These are phyloP conservation scores for Simmondsia chinensis DNA, from an alignment of 148 eudicot species.

Conservation along the genomic window DNA sequence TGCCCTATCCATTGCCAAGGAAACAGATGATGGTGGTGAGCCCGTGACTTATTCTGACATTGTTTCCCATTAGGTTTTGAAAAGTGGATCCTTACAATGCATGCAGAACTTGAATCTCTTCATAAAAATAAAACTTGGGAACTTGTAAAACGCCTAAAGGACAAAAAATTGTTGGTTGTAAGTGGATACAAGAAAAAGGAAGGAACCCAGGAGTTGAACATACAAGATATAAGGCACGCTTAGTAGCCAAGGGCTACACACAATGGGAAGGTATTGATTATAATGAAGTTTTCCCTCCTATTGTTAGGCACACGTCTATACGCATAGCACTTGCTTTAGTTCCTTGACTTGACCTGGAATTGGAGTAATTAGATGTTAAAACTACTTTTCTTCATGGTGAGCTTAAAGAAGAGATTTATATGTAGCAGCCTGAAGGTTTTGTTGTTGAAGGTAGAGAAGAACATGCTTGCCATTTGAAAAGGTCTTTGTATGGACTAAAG, in stretches of 20 bases:
- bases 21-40: not conserved
- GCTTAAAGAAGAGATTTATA: not conserved
- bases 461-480: too few relatives aligned
- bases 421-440: too few relatives aligned
- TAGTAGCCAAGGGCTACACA: too few relatives aligned
- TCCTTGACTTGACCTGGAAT: not conserved
- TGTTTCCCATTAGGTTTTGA: not conserved
- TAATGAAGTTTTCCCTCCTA: conserved; percentile 1
- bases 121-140: conserved; percentile 3
- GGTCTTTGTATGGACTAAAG: conserved; percentile 2
- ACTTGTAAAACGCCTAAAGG: not conserved
- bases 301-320: conserved; percentile 6
- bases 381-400: conserved; percentile 1
- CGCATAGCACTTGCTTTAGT: not conserved
- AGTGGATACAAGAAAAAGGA: conserved; percentile 1
- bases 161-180: too few relatives aligned
- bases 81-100: not conserved
- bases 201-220: not conserved
- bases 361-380: conserved; percentile 9
- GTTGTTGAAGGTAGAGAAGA: too few relatives aligned
- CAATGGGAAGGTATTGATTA: not conserved
- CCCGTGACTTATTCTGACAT: not conserved
- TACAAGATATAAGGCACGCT: not conserved
- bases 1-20: not conserved
- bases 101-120: conserved; percentile 3